Base-by-base conservation (phyloP, 768 basidiomycete species). In the Botryobasidium botryosum region DNA sequence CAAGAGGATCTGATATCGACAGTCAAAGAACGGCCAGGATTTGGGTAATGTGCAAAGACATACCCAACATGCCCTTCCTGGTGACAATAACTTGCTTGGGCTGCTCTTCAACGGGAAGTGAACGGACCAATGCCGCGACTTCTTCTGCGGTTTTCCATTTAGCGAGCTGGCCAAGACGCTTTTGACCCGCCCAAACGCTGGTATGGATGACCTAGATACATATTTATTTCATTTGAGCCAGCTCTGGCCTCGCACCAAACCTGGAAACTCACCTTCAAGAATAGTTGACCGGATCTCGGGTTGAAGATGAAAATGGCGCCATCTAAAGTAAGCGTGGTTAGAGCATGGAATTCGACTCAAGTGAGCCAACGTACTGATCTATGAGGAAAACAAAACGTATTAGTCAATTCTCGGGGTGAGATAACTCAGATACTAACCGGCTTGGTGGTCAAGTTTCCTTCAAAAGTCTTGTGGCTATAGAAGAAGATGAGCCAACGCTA, bases 61-160 rank as follows among this genome's bases (percentile, higher is more conserved):
- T 59, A 79, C 79, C 88, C 63, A 97, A 75, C 94, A 99, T 97
- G 67, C 94, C 94, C 78, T 99, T 99, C 48, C 94, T 77, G 24
- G 94, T 97, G 51, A 99, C 94, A 51, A 99, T 99, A 53, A 99
- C 92, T 60, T 99, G 92, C 64, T 99, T 99, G 6, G 94, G 94
- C 61, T 99, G 94, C 64, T 99, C 94, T 68, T 99, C 94, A 33
- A 99, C 94, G n/a, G 94, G 94, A 12, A 97, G 65, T 25, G 94
- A 97, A 46, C 94, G 86, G 51, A 97, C 83, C 54, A 97, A 64
- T 0, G 94, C 94, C 28, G 94, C 94, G 7, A 97, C 94, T 79
- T 99, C 94, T 76, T 99, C 94, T 15, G 94, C 94, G 5, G 92
- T 96, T 67, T 94, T 94, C 91, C 94, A 97, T 65, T 97, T 99